These are phyloP conservation scores for Komagataella populi DNA, from an alignment of 805 yeast species.

Conservation along the genomic window DNA sequence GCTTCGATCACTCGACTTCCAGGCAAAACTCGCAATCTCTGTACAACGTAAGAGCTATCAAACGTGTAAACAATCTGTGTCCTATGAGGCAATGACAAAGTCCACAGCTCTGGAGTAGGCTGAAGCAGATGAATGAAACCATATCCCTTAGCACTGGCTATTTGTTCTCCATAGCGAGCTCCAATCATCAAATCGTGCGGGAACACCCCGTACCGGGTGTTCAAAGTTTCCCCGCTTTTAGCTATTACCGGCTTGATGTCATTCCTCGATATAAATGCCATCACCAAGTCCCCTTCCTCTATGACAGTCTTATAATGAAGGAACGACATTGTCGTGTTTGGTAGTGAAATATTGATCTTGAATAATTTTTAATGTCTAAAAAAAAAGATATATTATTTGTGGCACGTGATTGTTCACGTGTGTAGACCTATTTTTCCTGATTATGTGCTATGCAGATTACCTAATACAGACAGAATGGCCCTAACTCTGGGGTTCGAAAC, in stretches of 20 bases:
- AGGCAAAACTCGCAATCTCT: slow-evolving; percentile 59
- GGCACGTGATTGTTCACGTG: not conserved
- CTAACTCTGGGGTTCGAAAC: not conserved
- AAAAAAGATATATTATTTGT: no score
- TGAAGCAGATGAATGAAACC: slow-evolving; percentile 82
- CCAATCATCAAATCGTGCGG: slow-evolving; percentile 82
- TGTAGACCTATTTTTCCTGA: not conserved
- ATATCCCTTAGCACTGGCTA: slow-evolving; percentile 52
- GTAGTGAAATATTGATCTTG: not conserved
- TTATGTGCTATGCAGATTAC: not conserved
- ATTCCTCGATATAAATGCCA: slow-evolving; percentile 76
- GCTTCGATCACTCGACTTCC: slow-evolving; percentile 85
- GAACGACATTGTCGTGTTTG: slow-evolving; percentile 10
- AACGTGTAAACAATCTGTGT: slow-evolving; percentile 97
- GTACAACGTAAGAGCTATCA: slow-evolving; percentile 84
- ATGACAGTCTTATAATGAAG: slow-evolving; percentile 47
- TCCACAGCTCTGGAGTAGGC: slow-evolving; percentile 95
- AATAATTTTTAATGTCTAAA: no score
- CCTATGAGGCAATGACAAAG: slow-evolving; percentile 88
- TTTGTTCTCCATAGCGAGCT: slow-evolving; percentile 69
- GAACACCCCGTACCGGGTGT: slow-evolving; percentile 84
- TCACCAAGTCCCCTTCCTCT: slow-evolving; percentile 75
- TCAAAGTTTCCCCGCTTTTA: slow-evolving; percentile 43
- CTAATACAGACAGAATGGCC: not conserved
- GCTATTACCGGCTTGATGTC: slow-evolving; percentile 64